Evolutionary conservation across 2,329 filamentous ascomycete species (phyloP).

Genomic region (Thelonectria olida): DNA sequence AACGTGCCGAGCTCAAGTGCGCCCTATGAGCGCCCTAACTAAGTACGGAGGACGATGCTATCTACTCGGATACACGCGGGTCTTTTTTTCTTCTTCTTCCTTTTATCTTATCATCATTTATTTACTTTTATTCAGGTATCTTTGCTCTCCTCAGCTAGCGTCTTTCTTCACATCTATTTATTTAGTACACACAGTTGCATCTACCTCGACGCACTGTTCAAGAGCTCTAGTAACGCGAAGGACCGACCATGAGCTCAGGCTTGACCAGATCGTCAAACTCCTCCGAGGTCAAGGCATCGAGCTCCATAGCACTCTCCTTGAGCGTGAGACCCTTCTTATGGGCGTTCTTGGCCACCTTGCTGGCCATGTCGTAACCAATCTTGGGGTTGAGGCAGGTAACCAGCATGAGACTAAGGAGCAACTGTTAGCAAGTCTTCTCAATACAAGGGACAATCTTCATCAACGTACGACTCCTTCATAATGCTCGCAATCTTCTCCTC

Average conservation of each 20-base stretch:
- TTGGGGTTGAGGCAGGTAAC: slow-evolving; percentile 98
- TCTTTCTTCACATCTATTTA: no score
- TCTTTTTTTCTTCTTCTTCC: no score
- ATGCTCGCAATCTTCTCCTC: slow-evolving; percentile 90
- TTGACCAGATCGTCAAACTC: slow-evolving; percentile 91
- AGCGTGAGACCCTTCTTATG: slow-evolving; percentile 98
- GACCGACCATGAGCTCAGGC: slow-evolving; percentile 94
- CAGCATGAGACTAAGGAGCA: slow-evolving; percentile 82
- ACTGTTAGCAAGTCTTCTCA: slow-evolving; percentile 22
- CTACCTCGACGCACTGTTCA: no score
- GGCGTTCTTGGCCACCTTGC: slow-evolving; percentile 97
- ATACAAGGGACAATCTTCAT: background rate
- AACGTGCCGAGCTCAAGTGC: background rate
- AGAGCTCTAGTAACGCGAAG: slow-evolving; percentile 69
- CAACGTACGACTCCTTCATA: slow-evolving; percentile 88
- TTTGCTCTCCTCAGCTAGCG: no score
- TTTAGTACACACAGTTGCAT: no score
- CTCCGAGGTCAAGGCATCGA: slow-evolving; percentile 85
- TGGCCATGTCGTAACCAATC: slow-evolving; percentile 97
- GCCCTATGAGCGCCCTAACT: background rate
- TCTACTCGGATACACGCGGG: no score
- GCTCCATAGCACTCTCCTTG: slow-evolving; percentile 92
- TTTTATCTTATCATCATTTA: no score
- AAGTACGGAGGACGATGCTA: no score
- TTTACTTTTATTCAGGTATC: no score